A percentile compares a stretch with the other conserved stretches of the same genome.
phyloP scores from a whole-genome alignment of 2,329 filamentous ascomycete genomes.

The Elsinoe australis region DNA sequence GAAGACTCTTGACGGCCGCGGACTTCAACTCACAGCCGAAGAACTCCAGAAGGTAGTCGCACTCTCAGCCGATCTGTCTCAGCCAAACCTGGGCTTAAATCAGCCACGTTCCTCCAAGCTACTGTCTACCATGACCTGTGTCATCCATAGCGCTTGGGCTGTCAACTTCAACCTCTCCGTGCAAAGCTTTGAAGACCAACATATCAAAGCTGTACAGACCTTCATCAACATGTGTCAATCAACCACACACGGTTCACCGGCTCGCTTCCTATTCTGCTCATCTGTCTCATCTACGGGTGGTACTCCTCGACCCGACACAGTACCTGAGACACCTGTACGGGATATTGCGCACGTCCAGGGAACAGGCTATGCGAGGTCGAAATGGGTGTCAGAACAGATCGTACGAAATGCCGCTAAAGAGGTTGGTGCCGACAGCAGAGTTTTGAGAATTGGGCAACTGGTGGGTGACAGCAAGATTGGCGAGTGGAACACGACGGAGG shows the following conservation, averaged over 20 bases:
- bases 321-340: slow-evolving; percentile 19
- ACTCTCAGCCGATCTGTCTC: slow-evolving; percentile 36
- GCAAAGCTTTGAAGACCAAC: slow-evolving; percentile 43
- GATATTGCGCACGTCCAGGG: slow-evolving; percentile 22
- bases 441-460: slow-evolving; percentile 38
- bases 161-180: slow-evolving; percentile 52
- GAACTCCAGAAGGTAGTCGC: slow-evolving; percentile 32
- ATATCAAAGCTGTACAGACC: slow-evolving; percentile 40
- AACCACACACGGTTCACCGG: slow-evolving; percentile 23
- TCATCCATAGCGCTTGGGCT: slow-evolving; percentile 47
- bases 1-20: slow-evolving; percentile 31
- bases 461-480: slow-evolving; percentile 42
- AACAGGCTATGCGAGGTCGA: slow-evolving; percentile 24
- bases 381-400: slow-evolving; percentile 23
- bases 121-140: slow-evolving; percentile 30
- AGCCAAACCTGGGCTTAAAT: slow-evolving; percentile 36
- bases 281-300: slow-evolving; percentile 38
- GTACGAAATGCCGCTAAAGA: slow-evolving; percentile 19
- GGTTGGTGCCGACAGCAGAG: slow-evolving; percentile 23
- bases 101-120: slow-evolving; percentile 27
- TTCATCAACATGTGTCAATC: slow-evolving; percentile 36
- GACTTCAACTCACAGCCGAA: slow-evolving; percentile 29
- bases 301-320: slow-evolving; percentile 12
- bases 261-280: slow-evolving; percentile 45
- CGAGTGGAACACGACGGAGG: slow-evolving; percentile 45